Evolutionary conservation across 805 yeast species (phyloP), one percentile per base, ranked within the genome.

Genomic region (Hanseniaspora singularis): DNA sequence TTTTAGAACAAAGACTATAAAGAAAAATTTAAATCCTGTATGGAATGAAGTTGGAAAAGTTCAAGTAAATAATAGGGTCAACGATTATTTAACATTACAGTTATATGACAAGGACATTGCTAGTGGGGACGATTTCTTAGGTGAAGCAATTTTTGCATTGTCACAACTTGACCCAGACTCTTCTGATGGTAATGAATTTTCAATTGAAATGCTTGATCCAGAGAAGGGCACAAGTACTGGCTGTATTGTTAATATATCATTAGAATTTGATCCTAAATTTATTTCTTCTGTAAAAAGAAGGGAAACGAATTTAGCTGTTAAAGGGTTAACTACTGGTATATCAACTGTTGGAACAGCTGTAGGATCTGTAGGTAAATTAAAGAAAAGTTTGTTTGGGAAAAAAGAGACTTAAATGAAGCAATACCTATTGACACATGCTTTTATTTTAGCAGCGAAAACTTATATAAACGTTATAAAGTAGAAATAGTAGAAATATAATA

Each of bases 91-190:
- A 43, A 67, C 65, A 49, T 68, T 84, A 47, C 73, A 70, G 49
- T 75, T 83, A 14, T 71, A 59, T 57, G 99, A 92, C 61, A 89
- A 96, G 96, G 99, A 92, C 64, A 76, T 89, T 53, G 95, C 95
- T 54, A 78, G 85, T 38, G 75, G 74, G 51, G 89, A 92, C 63
- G 99, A 92, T 62, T 67, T 70, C 52, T 69, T 92, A 47, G 95
- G 97, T 49, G 68, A 66, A 27, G 83, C 77, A 9, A 54, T 58
- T 19, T 59, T 87, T 48, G 71, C 74, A 10, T 64, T 89, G 49
- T 61, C 73, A 0, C 74, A 75, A 12, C 66, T 88, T 16, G 76
- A 77, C 52, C 83, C 87, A 3, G 68, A 71, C 45, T 31, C 10
- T 18, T 56, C 63, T 5, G 66, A 67, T 24, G 71, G 73, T 22